Base-by-base conservation (phyloP, 1,284 basidiomycete genomes). In the Ceratobasidium sp. region DNA sequence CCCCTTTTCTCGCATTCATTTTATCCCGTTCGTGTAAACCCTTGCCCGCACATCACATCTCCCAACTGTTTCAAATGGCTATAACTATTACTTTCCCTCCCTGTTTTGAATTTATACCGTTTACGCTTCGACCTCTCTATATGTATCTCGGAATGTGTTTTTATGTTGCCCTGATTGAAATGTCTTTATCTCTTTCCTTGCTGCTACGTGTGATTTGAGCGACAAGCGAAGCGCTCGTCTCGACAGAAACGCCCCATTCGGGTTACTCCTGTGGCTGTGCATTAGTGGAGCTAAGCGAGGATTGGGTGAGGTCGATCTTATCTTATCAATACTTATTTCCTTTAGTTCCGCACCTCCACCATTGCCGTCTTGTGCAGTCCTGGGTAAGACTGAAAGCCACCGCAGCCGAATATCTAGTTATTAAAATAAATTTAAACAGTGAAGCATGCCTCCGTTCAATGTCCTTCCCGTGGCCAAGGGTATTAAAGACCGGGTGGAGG, bases 401-500 rank as follows among this genome's bases (percentile, higher is more conserved):
- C 49, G 28, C 15, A 69, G 51, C 13, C n/a, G 20, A 33, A 55
- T n/a, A 28, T 2, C 49, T 46, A 44, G 40, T 26, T 26, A 73
- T 42, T n/a, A 3, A 61, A 46, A 58, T 5, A 56, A 23, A n/a
- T 55, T 15, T 26, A n/a, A 20, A 18, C n/a, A 73, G 63, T 77
- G n/a, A 77, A 49, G 10, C 26, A 82, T 82, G 81, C 76, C 81
- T 28, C 81, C 81, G 20, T 82, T 82, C 71, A 77, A 63, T 46
- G 61, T 69, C 18, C 63, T 69, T 79, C 86, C 58, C 83, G 85
- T 73, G 33, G 58, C 81, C 33, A 71, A 79, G 49, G 81, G 86
- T 82, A 20, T 90, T 72, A 90, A 89, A 82, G 89, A 90, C 80
- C 87, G 77, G 76, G 80, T 81, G 26, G 82, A 83, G 55, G 79